Percentiles rank a stretch among this genome's conserved stretches.
phyloP scores from a whole-genome alignment of 108 stramenopile species.

The Cyclotella atomus region DNA sequence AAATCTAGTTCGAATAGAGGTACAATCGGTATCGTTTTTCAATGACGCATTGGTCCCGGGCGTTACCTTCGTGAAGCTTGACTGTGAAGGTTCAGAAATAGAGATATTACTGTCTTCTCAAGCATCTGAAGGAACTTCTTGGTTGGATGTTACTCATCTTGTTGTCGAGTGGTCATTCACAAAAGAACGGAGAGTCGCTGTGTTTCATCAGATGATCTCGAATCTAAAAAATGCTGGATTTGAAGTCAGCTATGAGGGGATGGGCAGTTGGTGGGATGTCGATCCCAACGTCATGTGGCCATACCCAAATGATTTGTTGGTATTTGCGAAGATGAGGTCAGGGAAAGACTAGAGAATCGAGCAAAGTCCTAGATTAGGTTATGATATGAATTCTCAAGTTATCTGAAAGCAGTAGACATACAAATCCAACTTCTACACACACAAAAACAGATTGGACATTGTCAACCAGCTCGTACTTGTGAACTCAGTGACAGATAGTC shows the following conservation, averaged over 20 bases:
- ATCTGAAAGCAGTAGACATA: too few species aligned
- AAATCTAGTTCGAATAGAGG: slow-evolving; percentile 38
- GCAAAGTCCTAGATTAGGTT: too few species aligned
- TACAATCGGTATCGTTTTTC: slow-evolving; percentile 53
- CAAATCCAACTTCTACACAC: too few species aligned
- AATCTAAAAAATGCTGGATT: slow-evolving; percentile 54
- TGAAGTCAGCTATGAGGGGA: slow-evolving; percentile 53
- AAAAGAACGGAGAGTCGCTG: slow-evolving; percentile 53
- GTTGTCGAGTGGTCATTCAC: slow-evolving; percentile 67
- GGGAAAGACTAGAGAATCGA: too few species aligned
- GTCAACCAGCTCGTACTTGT: too few species aligned
- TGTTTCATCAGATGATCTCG: slow-evolving; percentile 50
- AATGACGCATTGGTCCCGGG: slow-evolving; percentile 41
- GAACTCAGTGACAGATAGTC: too few species aligned
- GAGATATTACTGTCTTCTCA: slow-evolving; percentile 51
- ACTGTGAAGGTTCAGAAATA: slow-evolving; percentile 65
- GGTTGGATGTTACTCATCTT: slow-evolving; percentile 61
- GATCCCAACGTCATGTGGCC: slow-evolving; percentile 55
- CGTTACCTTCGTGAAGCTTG: slow-evolving; percentile 61
- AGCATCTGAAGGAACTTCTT: slow-evolving; percentile 28
- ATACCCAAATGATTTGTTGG: slow-evolving; percentile 53
- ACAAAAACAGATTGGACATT: too few species aligned
- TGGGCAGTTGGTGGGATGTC: slow-evolving; percentile 64
- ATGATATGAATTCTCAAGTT: too few species aligned
- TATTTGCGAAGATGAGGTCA: slow-evolving; percentile 44